Conservation (phyloP, 345 rosid genomes). For the Excoecaria cochinchinensis region DNA sequence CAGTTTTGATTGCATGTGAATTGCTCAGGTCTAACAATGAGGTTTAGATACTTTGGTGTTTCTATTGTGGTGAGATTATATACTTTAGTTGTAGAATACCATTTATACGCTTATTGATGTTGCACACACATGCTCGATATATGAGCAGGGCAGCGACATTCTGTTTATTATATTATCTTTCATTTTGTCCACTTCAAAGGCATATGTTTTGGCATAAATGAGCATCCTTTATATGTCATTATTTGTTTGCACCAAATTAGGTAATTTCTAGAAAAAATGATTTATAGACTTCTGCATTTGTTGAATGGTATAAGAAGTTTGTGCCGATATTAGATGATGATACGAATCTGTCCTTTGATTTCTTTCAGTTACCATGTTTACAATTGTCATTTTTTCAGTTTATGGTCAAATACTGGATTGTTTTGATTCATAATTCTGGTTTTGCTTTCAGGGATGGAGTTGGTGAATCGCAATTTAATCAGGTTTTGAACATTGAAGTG, state of each 20-base stretch:
- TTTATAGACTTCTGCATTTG: neutral
- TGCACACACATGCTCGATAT: neutral
- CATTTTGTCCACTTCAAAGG: neutral
- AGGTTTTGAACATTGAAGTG: constrained; percentile 77
- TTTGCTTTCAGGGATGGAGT: constrained; percentile 75
- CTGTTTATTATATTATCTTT: neutral
- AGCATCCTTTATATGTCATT: neutral
- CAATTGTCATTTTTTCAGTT: neutral
- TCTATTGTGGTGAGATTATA: neutral
- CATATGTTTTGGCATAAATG: neutral
- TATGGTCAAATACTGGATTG: neutral
- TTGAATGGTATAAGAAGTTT: neutral
- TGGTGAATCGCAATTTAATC: constrained; percentile 89
- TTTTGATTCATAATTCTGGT: constrained; percentile 11
- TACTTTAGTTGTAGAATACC: neutral
- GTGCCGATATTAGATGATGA: neutral
- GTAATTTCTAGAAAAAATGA: neutral
- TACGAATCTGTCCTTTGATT: neutral
- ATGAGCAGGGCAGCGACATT: neutral
- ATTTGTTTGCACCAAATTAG: neutral
- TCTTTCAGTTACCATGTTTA: neutral
- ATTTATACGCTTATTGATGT: neutral
- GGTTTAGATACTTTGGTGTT: neutral
- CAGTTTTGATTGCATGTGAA: neutral
- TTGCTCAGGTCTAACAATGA: neutral